Base-by-base conservation (phyloP, 2,329 filamentous ascomycete species). In the Fusarium udum region DNA sequence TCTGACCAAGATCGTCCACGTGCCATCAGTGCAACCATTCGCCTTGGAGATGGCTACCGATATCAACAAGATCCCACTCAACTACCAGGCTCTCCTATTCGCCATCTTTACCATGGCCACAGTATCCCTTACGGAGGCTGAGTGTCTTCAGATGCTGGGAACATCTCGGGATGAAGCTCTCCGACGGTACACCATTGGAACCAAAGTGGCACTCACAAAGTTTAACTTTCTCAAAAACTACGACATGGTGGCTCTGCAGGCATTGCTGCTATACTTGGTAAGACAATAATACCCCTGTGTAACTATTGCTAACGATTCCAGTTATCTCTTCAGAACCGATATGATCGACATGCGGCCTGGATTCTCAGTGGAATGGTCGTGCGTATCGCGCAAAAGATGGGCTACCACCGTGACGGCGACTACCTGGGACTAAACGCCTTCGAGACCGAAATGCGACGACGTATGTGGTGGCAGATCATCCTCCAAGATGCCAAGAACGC, bases 1-100 rank as follows among this genome's bases (percentile, higher is more conserved):
- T 0, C 80, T 94, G 51, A 89, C 90, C 73, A 95, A 95, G 78
- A 83, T 89, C 51, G 90, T 94, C 31, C 93, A 95, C 78, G 87
- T 92, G 4, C 92, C 93, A 1, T 90, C 90, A 0, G 80, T 94
- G 8, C 91, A 94, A 76, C 87, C 88, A 5, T 87, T 88, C 51
- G 84, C 95, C 13, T 86, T 92, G 42, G 88, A 92, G 65, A 91
- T 91, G 5, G 88, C 87, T 3, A 85, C 85, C 22, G 86, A 89
- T 68, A 83, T 91, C 26, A 82, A 83, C 18, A 85, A 84, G 46
- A 81, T 93, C 4, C 86, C 87, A 0, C 85, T 87, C 45, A 88
- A 88, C 61, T 81, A 89, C 31, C 90, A 92, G 79, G 89, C 90
- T 0, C 83, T 92, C 8, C 79, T 92, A 58, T 92, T 92, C 69